These are phyloP conservation scores for Suhomyces kunorum DNA, from an alignment of 1,139 yeast species.

Conservation along the genomic window DNA sequence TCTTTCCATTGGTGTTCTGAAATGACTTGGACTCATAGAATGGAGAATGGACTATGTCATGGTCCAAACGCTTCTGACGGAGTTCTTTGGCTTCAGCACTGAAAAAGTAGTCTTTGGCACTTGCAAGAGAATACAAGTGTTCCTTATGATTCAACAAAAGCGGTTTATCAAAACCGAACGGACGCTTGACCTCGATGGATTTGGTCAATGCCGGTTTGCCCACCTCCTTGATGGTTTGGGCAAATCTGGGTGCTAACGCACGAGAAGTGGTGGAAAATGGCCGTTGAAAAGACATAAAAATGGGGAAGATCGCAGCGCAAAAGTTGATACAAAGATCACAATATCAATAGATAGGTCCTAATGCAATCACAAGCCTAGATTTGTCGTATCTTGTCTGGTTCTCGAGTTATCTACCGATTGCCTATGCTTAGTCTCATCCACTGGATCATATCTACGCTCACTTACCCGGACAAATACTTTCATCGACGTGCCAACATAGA, in stretches of 20 bases:
- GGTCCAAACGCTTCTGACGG: slow-evolving; percentile 58
- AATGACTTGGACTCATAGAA: slow-evolving; percentile 81
- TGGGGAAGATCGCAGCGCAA: background rate
- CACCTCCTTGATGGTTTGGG: slow-evolving; percentile 20
- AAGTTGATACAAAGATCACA: no score
- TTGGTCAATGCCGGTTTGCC: slow-evolving; percentile 22
- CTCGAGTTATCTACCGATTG: no score
- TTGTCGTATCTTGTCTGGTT: no score
- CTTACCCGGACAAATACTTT: slow-evolving; percentile 12
- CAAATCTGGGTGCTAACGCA: slow-evolving; percentile 16
- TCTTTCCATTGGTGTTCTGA: slow-evolving; percentile 78
- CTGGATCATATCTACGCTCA: background rate
- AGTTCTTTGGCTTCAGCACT: slow-evolving; percentile 50
- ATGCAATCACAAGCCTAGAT: no score
- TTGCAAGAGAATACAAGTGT: slow-evolving; percentile 24
- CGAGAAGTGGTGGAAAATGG: slow-evolving; percentile 7
- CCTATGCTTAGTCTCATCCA: no score
- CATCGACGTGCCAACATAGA: slow-evolving; percentile 9
- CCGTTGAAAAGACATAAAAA: background rate
- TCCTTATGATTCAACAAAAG: slow-evolving; percentile 29
- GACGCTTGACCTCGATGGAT: slow-evolving; percentile 30
- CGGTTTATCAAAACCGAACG: slow-evolving; percentile 44
- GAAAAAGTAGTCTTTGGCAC: slow-evolving; percentile 32
- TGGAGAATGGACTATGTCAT: slow-evolving; percentile 83
- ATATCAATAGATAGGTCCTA: no score